Conservation (phyloP, 805 yeast species). For the Saccharomycopsis malanga region DNA sequence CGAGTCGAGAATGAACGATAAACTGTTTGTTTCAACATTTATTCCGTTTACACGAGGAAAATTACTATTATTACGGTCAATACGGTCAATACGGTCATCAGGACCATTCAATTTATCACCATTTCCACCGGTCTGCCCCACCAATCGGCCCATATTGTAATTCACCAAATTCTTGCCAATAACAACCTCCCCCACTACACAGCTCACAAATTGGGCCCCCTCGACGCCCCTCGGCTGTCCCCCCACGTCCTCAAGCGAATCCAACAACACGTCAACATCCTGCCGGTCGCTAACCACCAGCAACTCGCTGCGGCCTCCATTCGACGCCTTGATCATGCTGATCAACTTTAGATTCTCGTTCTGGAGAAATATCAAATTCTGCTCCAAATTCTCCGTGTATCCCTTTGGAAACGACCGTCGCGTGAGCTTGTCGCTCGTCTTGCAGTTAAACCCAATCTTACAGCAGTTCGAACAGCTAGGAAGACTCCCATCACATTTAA, state of each 20-base stretch:
- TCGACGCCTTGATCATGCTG: conserved; percentile 27
- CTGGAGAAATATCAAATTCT: conserved; percentile 53
- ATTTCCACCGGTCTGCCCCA: too few species aligned
- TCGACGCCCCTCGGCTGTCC: background rate
- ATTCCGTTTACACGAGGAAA: background rate
- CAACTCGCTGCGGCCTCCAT: background rate
- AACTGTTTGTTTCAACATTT: background rate
- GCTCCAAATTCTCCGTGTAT: conserved; percentile 68
- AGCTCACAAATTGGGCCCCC: background rate
- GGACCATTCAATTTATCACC: conserved; percentile 24
- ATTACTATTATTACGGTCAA: background rate
- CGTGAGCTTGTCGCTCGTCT: conserved; percentile 65
- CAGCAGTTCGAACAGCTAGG: conserved; percentile 64
- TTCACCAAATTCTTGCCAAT: conserved; percentile 27
- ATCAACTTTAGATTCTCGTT: conserved; percentile 41
- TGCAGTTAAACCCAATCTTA: conserved; percentile 59
- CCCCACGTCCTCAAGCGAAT: background rate
- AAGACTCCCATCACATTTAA: conserved; percentile 64
- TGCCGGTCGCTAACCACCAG: background rate
- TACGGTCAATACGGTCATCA: conserved; percentile 3
- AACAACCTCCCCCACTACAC: conserved; percentile 21
- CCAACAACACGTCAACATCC: background rate
- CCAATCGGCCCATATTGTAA: conserved; percentile 14
- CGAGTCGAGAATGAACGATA: conserved; percentile 11
- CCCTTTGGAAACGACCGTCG: conserved; percentile 78